Evolutionary conservation across 257 asterid genomes (phyloP).

Genomic region (Thymus mandschuricus): DNA sequence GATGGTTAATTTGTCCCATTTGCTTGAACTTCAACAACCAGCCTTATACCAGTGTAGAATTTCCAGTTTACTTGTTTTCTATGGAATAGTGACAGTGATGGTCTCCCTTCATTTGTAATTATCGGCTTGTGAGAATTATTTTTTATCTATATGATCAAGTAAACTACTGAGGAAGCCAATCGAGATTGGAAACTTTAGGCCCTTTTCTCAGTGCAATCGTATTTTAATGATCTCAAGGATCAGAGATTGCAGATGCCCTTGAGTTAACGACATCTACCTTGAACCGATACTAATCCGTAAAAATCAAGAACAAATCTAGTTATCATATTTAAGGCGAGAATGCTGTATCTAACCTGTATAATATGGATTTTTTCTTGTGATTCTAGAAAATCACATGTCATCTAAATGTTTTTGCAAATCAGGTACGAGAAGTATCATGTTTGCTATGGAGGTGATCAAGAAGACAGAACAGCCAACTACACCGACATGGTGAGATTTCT

Average conservation of each 20-base stretch:
- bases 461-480: conserved; percentile 89
- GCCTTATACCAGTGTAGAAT: background rate
- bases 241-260: background rate
- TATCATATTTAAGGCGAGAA: background rate
- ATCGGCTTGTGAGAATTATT: conserved; percentile 10
- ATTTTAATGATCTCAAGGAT: background rate
- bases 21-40: background rate
- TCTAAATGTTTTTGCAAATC: conserved; percentile 26
- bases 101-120: background rate
- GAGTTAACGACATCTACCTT: background rate
- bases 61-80: background rate
- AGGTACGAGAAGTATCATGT: conserved; percentile 98
- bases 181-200: background rate
- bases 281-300: background rate
- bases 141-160: conserved; percentile 5
- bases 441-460: conserved; percentile 86
- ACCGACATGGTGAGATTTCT: conserved; percentile 79
- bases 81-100: conserved; percentile 8
- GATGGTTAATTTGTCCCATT: conserved; percentile 10
- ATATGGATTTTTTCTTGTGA: background rate
- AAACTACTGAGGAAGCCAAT: conserved; percentile 17
- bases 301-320: background rate
- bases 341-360: conserved; percentile 4
- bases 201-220: background rate
- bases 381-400: background rate